These are phyloP conservation scores for Sclerotinia borealis DNA, from an alignment of 2,329 filamentous ascomycete genomes.

Conservation along the genomic window DNA sequence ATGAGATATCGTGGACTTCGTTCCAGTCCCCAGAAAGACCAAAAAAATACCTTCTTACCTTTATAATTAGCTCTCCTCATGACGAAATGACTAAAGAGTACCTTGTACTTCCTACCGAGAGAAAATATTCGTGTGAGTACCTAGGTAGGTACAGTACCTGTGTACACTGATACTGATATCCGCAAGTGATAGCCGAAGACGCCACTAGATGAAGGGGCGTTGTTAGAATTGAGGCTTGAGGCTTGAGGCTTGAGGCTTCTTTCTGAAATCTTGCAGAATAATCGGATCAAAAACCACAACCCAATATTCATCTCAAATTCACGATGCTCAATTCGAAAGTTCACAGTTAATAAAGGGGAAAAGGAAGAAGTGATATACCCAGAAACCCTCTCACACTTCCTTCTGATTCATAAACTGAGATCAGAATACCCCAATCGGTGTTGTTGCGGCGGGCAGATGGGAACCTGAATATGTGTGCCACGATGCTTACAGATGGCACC, in stretches of 20 bases:
- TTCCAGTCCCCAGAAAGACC: background rate
- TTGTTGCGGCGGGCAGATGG: background rate
- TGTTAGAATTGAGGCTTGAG: background rate
- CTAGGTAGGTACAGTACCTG: too few relatives aligned
- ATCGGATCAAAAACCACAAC: background rate
- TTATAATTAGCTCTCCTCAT: background rate
- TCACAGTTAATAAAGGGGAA: background rate
- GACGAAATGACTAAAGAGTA: background rate
- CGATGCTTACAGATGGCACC: background rate
- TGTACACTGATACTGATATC: background rate
- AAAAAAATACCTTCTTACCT: background rate
- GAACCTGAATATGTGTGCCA: background rate
- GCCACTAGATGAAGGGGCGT: conserved; percentile 4
- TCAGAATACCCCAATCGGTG: background rate
- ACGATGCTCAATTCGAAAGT: background rate
- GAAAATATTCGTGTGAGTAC: background rate
- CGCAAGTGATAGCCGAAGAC: background rate
- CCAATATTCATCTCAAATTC: background rate
- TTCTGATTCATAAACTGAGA: background rate
- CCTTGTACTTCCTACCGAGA: background rate
- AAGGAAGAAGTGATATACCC: background rate
- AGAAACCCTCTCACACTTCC: background rate
- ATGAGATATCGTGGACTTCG: background rate
- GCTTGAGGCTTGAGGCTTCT: conserved; percentile 1
- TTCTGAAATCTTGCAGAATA: background rate